Evolutionary conservation across 768 basidiomycete genomes (phyloP), one percentile per base, ranked within the genome.

Genomic region (Glaciozyma martinii): DNA sequence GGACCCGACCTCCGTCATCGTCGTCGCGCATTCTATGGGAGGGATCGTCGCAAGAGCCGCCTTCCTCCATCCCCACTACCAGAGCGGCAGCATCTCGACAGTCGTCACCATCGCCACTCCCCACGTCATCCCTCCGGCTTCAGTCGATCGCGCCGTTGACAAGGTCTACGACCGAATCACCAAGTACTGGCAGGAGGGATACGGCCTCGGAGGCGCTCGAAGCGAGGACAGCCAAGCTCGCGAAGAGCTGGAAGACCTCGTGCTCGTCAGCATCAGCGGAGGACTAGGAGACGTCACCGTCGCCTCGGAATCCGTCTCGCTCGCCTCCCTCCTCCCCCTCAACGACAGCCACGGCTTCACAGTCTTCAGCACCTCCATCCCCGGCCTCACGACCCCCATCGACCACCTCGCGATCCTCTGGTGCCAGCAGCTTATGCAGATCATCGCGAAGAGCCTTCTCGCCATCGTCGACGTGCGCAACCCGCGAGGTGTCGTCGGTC

Each of bases 21-120:
- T 98, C 63, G 79, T 98, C 75, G 95, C 88, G 3, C 94, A 98
- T 75, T 97, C 93, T 16, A 99, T 99, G 95, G 95, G 95, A 29
- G 95, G 95, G 15, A 79, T 94, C 55, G 91, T 94, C 7, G 90
- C 89, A 13, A 84, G 85, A 0, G 85, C 88, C 8, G 80, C 93
- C 19, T 82, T 93, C 15, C 84, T 87, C 3, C 83, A 85, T 9
- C 70, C 75, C 12, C 76, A 84, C 60, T 71, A 70, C 59, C 54
- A 55, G 57, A 13, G 56, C 1, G 23, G 56, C 7, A 68, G 61
- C 33, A 84, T 94, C 47, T 83, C 86, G 13, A 83, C 85, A 0
- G 81, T 98, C 64, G 82, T 98, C 73, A 97, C 95, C n/a, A 89
- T 99, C 88, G 91, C 91, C 1, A 89, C 94, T 0, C 95, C 95